Evolutionary conservation across 2,329 filamentous ascomycete genomes (phyloP).

Genomic region (Camptophora hylomeconis): DNA sequence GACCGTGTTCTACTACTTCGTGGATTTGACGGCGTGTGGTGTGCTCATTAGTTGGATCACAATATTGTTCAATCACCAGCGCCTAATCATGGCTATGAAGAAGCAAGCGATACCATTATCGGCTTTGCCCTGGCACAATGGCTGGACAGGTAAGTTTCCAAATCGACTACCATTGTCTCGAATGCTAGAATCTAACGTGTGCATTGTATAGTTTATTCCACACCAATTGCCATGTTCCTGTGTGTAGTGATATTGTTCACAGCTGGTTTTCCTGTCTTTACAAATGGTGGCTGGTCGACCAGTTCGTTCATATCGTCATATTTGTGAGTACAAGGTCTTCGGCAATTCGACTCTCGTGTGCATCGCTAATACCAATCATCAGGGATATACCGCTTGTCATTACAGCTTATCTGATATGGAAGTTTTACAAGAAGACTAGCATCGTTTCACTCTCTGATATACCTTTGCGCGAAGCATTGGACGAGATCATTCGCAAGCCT

Average conservation of each 20-base stretch:
- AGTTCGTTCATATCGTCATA: constrained; percentile 49
- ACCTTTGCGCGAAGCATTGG: constrained; percentile 39
- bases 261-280: constrained; percentile 53
- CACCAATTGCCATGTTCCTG: constrained; percentile 46
- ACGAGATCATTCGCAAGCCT: constrained; percentile 27
- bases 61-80: constrained; percentile 47
- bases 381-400: constrained; percentile 50
- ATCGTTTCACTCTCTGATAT: constrained; percentile 39
- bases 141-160: constrained; percentile 42
- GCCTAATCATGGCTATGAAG: constrained; percentile 41
- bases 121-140: constrained; percentile 49
- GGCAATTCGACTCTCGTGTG: background rate
- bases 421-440: constrained; percentile 50
- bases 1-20: constrained; percentile 54
- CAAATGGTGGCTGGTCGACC: constrained; percentile 44
- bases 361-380: constrained; percentile 3
- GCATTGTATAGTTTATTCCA: constrained; percentile 26
- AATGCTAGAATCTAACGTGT: background rate
- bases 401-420: constrained; percentile 48
- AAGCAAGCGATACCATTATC: constrained; percentile 39
- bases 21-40: constrained; percentile 48
- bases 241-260: constrained; percentile 55
- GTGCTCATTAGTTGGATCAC: constrained; percentile 51
- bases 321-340: constrained; percentile 35
- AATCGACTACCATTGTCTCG: constrained; percentile 4